Conservation (phyloP, 768 basidiomycete genomes). For the Saitozyma podzolica region DNA sequence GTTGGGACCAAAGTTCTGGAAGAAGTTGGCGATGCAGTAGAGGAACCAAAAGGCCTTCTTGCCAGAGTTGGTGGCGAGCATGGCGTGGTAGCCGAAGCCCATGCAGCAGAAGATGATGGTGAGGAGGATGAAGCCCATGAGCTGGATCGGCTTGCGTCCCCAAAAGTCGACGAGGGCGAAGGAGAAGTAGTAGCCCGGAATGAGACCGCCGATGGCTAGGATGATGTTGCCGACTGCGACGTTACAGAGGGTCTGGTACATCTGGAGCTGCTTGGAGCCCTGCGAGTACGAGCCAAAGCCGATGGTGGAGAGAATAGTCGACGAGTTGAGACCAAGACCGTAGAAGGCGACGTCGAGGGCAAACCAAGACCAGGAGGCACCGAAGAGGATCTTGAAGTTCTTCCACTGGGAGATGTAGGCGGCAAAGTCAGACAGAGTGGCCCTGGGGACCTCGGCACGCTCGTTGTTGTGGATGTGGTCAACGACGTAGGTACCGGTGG, state of each 20-base stretch:
- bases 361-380: conserved; percentile 81
- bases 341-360: conserved; percentile 74
- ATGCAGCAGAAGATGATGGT: conserved; percentile 45
- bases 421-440: conserved; percentile 67
- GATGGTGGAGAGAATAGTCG: conserved; percentile 71
- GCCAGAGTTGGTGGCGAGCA: conserved; percentile 40
- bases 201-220: conserved; percentile 52
- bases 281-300: conserved; percentile 61
- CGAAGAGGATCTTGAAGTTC: conserved; percentile 77
- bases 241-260: conserved; percentile 49
- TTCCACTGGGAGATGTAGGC: conserved; percentile 66
- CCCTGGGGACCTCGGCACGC: conserved; percentile 69
- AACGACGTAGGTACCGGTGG: conserved; percentile 55
- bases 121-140: conserved; percentile 50
- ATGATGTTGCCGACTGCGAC: conserved; percentile 52
- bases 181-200: conserved; percentile 53
- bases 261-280: conserved; percentile 34
- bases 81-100: conserved; percentile 53
- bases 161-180: conserved; percentile 50
- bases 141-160: conserved; percentile 53
- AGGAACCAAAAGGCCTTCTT: conserved; percentile 48
- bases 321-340: conserved; percentile 80
- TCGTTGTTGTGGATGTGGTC: conserved; percentile 63
- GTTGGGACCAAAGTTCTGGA: conserved; percentile 50
- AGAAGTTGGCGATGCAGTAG: conserved; percentile 54